Evolutionary conservation across 1,284 basidiomycete genomes (phyloP), one percentile per base, ranked within the genome.

Genomic region (Leccinum cinnamomeum): DNA sequence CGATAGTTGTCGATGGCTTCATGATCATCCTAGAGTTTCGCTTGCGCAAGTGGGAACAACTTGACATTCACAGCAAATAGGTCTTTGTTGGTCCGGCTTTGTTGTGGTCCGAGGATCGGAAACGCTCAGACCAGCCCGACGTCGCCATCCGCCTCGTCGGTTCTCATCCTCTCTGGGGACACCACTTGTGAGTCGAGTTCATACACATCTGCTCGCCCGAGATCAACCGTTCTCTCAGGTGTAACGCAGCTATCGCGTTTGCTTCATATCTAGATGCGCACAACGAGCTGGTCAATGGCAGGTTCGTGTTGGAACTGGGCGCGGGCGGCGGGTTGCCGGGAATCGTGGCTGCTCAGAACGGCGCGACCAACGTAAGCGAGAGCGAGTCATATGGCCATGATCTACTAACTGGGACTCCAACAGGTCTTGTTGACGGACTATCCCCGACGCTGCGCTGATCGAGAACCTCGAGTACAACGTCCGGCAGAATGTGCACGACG

Each of bases 241-340:
- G 94, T 92, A 95, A 96, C 70, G 92, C 94, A 2, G 87, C 92
- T 1, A 80, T 87, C 14, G 83, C 87, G 0, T 83, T 94, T 58
- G 90, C 93, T 2, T 82, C 85, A 0, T 94, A 88, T 73, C 79
- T 96, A 2, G 89, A 94, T 63, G 72, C 81, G 20, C 80, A 88
- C 53, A 68, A 70, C 0, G 74, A 81, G 0, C 62, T 88, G 0
- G 85, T 83, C 59, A 67, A 65, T 1, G 73, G 76, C 46, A 74
- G 73, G 16, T 78, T 74, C 30, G 87, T 98, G 0, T 79, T 98
- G 2, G 97, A 99, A 75, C 85, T 98, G 0, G 97, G 97, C 1
- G 97, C 97, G 0, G 97, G 95, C 0, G 95, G 94, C 1, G 96
- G 89, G 0, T 78, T 98, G 16, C 97, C 97, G 0, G 88, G 91